Percentiles rank a stretch among this genome's conserved stretches.
phyloP scores from a whole-genome alignment of 75 land plant species.

The Picea glauca region DNA sequence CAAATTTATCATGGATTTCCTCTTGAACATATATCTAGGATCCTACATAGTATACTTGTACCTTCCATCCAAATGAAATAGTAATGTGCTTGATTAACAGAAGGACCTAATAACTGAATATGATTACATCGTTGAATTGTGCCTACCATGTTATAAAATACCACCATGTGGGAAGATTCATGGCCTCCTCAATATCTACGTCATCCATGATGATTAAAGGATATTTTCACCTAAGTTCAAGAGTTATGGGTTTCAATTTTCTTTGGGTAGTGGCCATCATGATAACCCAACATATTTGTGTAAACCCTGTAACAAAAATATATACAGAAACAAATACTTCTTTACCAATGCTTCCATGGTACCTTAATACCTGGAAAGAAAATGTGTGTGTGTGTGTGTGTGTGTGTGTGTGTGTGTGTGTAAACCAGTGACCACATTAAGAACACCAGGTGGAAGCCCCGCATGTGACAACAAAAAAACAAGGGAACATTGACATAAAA shows the following conservation, averaged over 20 bases:
- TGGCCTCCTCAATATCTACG: slow-evolving; percentile 27
- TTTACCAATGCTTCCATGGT: too few relatives aligned
- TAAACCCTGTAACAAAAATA: slow-evolving; percentile 30
- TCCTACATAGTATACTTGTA: slow-evolving; percentile 17
- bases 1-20: slow-evolving; percentile 21
- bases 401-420: too few relatives aligned
- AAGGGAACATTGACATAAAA: not conserved
- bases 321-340: not conserved
- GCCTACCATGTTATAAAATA: slow-evolving; percentile 27
- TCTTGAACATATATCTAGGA: slow-evolving; percentile 24
- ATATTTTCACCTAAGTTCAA: slow-evolving; percentile 35
- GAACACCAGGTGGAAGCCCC: slow-evolving; percentile 82
- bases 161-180: slow-evolving; percentile 16
- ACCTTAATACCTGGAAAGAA: too few relatives aligned
- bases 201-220: slow-evolving; percentile 26
- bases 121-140: slow-evolving; percentile 12
- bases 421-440: slow-evolving; percentile 77
- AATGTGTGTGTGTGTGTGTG: too few relatives aligned
- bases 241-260: slow-evolving; percentile 27
- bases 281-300: slow-evolving; percentile 23
- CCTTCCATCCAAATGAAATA: not conserved
- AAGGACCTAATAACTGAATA: not conserved
- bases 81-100: too few relatives aligned
- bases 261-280: slow-evolving; percentile 31
- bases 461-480: slow-evolving; percentile 31